These are phyloP conservation scores for Cordyceps javanica DNA, from an alignment of 2,329 filamentous ascomycete genomes.

Conservation along the genomic window DNA sequence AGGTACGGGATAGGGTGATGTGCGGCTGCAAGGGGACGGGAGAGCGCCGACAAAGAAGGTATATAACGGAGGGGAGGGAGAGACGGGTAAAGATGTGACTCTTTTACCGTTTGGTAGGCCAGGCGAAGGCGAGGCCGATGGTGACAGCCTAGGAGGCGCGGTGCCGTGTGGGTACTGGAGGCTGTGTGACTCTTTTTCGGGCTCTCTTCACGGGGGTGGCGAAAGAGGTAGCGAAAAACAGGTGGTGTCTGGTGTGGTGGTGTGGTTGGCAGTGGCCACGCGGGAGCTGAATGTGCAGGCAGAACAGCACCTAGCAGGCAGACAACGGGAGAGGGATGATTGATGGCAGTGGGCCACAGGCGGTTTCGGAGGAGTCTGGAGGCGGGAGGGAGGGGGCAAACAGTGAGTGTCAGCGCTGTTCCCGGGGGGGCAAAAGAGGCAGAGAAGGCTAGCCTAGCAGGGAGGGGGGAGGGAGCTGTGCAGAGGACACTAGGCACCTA, in stretches of 20 bases:
- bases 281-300: constrained; percentile 10
- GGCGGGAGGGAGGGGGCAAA: no score
- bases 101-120: constrained; percentile 22
- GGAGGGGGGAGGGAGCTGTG: no score
- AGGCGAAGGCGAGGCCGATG: constrained; percentile 22
- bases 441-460: background rate
- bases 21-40: constrained; percentile 7
- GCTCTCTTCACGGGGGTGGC: constrained; percentile 23
- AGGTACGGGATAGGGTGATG: constrained; percentile 12
- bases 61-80: background rate
- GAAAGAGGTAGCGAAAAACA: constrained; percentile 20
- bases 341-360: constrained; percentile 19
- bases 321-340: background rate
- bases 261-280: constrained; percentile 21
- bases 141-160: constrained; percentile 20
- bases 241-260: background rate
- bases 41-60: background rate
- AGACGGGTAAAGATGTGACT: constrained; percentile 25
- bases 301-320: background rate
- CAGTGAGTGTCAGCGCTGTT: constrained; percentile 8
- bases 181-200: constrained; percentile 31
- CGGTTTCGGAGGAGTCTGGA: constrained; percentile 31
- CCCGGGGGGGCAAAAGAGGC: background rate
- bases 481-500: constrained; percentile 10
- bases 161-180: constrained; percentile 18